Evolutionary conservation across 495 filamentous ascomycete genomes (phyloP), one percentile per base, ranked within the genome.

Genomic region (Filosporella fistucella): DNA sequence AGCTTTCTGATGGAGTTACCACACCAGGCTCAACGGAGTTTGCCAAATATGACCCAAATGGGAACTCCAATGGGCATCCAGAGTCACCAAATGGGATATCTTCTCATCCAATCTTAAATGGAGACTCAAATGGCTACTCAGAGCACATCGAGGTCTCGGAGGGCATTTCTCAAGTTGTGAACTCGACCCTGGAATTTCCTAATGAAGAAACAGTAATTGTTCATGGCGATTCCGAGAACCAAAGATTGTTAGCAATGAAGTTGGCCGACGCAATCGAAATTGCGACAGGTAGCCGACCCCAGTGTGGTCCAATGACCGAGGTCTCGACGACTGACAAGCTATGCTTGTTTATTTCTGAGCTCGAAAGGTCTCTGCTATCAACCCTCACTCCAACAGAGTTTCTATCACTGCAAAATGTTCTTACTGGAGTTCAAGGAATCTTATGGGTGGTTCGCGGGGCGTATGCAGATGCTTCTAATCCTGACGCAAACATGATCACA

Each of bases 141-240:
- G 14, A 36, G 14, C 34, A 36, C 14, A 5, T 16, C 7, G 14
- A 8, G 6, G 14, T 36, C 34, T 16, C 4, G n/a, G 17, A 36
- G 36, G 20, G 12, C 35, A 36, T 8, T 22, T 13, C 3, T n/a
- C n/a, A n/a, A n/a, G n/a, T n/a, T n/a, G n/a, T n/a, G n/a, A n/a
- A n/a, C n/a, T n/a, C n/a, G n/a, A n/a, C n/a, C n/a, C n/a, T n/a
- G n/a, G n/a, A n/a, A n/a, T 35, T 49, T 26, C 16, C 28, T 42
- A 57, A 37, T 13, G 53, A 25, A 56, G 37, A 47, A 10, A 40
- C 56, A n/a, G 66, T 61, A 33, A 59, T 73, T 36, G 61, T 66
- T 3, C 48, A 68, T 5, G 53, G 76, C n/a, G 63, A 70, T 5
- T 60, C 62, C 25, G 52, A 54, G 4, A 43, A 57, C 13, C 62